Base-by-base conservation (phyloP, 1,284 basidiomycete species). In the Microbotryum intermedium region DNA sequence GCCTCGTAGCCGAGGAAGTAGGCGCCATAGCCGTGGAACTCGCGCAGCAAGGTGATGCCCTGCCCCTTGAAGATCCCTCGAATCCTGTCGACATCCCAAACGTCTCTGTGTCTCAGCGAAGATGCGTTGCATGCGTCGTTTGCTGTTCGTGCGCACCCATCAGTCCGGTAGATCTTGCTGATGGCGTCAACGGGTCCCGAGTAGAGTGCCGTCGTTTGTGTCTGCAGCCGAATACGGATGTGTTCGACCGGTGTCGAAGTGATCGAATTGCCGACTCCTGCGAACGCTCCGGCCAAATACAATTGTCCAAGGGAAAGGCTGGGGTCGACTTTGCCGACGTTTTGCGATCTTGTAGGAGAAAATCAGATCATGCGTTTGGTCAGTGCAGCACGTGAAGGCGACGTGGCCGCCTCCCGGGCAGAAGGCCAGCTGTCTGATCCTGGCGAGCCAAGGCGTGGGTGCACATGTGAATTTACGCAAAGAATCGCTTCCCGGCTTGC, bases 161-260 rank as follows among this genome's bases (percentile, higher is more conserved):
- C 78, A 25, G 79, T 77, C 7, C 79, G 76, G 69, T 82, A 84
- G 58, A 94, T 90, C 75, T 91, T 90, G 72, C 78, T 82, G 57
- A 89, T 84, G 44, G 90, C 90, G 74, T 93, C 88, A 67, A 83
- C 82, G 16, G 91, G 91, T 1, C 91, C 91, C n/a, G 77, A 77
- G 75, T 91, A 94, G 42, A 78, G 25, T 4, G 50, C n/a, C 21
- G 25, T 81, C 26, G 53, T 85, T 74, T 94, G 91, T 3, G 88
- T 92, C 77, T 95, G 91, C 30, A 95, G 77, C 57, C 93, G 87
- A 70, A 97, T 97, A 79, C 94, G 88, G 71, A 97, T 91, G 73
- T 97, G 92, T 75, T 98, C 94, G 16, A 98, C 91, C 2, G 94
- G 94, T 2, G 91, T 90, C 0, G 92, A 93, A 21, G 97, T 89